phyloP scores from a whole-genome alignment of 1,139 yeast species.

The Blastobotrys capitulatus region DNA sequence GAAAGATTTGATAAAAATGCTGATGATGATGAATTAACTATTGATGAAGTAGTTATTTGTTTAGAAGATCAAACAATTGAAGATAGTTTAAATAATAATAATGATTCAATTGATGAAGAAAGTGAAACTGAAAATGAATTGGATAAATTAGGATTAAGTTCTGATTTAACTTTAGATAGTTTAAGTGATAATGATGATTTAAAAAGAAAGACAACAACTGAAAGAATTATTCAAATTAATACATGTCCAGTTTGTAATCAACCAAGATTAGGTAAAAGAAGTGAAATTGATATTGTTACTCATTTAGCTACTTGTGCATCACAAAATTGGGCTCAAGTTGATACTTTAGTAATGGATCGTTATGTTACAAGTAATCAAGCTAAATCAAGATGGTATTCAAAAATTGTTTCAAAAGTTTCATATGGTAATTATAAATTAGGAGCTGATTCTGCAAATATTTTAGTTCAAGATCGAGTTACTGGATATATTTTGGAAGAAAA shows the following conservation, averaged over 20 bases:
- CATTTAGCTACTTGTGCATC: slow-evolving; percentile 87
- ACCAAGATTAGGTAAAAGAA: slow-evolving; percentile 50
- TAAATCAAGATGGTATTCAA: slow-evolving; percentile 82
- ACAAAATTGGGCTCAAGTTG: slow-evolving; percentile 68
- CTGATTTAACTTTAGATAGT: slow-evolving; percentile 1
- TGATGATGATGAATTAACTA: slow-evolving; percentile 46
- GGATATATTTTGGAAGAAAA: slow-evolving; percentile 89
- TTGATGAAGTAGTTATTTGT: slow-evolving; percentile 54
- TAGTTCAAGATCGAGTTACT: slow-evolving; percentile 86
- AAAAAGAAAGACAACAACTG: slow-evolving; percentile 17
- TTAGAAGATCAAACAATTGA: slow-evolving; percentile 39
- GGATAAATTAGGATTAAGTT: not conserved
- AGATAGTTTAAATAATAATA: slow-evolving; percentile 22
- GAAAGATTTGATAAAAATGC: slow-evolving; percentile 39
- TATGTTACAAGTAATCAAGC: slow-evolving; percentile 82
- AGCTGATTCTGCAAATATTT: slow-evolving; percentile 84
- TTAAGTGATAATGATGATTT: not conserved
- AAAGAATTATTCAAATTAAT: slow-evolving; percentile 52
- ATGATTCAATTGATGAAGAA: not conserved
- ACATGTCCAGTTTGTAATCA: slow-evolving; percentile 75
- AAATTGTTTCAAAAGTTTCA: slow-evolving; percentile 72
- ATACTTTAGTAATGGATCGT: slow-evolving; percentile 57
- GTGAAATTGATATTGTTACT: slow-evolving; percentile 65
- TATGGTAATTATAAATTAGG: slow-evolving; percentile 88
- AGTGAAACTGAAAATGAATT: not conserved